These are phyloP conservation scores for Pseudogymnoascus sp. DNA, from an alignment of 2,329 filamentous ascomycete genomes.

Conservation along the genomic window DNA sequence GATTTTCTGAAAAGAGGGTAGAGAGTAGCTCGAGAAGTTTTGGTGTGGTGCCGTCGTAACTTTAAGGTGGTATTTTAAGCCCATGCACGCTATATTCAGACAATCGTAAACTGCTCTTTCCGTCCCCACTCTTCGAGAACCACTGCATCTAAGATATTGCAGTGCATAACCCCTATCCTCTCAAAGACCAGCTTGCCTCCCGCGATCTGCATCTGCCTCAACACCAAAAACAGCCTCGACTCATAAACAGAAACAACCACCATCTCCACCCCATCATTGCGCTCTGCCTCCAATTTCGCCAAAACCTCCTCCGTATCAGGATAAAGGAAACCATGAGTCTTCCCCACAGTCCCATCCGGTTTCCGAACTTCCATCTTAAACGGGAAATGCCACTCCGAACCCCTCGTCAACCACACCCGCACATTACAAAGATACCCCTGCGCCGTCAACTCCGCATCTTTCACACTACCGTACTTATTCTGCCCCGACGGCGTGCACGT, in stretches of 20 bases:
- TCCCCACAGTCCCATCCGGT: background rate
- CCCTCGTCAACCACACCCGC: background rate
- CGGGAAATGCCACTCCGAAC: background rate
- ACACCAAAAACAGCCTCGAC: background rate
- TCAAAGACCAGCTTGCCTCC: background rate
- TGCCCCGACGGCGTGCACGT: background rate
- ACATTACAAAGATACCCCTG: background rate
- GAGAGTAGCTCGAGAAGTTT: background rate
- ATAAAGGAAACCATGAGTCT: background rate
- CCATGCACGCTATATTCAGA: background rate
- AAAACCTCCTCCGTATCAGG: background rate
- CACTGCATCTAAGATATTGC: background rate
- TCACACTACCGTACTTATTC: background rate
- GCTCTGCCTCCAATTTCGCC: background rate
- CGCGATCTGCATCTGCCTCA: background rate
- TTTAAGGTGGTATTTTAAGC: no score
- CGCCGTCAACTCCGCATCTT: background rate
- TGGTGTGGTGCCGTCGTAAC: no score
- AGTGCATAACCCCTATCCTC: background rate
- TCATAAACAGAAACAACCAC: background rate
- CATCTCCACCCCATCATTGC: conserved; percentile 3
- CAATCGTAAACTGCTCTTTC: background rate
- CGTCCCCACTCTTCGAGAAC: background rate
- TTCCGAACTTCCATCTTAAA: background rate
- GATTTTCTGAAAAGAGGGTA: background rate